Base-by-base conservation (phyloP, 768 basidiomycete genomes). In the Lactarius sp. region DNA sequence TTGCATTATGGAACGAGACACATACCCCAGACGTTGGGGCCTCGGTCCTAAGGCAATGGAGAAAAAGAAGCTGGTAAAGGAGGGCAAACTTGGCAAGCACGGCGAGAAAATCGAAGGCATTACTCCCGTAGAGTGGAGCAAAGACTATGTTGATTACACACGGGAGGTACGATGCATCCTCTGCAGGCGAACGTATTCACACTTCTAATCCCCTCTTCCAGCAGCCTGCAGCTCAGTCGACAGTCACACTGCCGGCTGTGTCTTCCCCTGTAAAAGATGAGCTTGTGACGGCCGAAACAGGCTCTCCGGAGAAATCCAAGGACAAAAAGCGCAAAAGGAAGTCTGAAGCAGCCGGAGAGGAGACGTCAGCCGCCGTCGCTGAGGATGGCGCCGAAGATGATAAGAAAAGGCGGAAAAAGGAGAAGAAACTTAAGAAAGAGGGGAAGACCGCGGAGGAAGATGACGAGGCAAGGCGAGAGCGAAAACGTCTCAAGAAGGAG, bases 1-100 rank as follows among this genome's bases (percentile, higher is more conserved):
- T 56, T 98, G 96, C 73, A 98, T 99, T 72, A 99, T 99, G 97
- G 97, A 98, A 74, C 88, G 96, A 42, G 97, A 99, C 75, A 91
- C 93, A 20, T 99, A 99, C 75, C 97, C 97, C 46, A 86, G 97
- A 61, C 86, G 95, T 66, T 98, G 97, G 97, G 97, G 97, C 55
- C 84, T 98, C 56, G 97, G 97, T n/a, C 97, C 97, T 22, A 85
- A 95, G 75, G 96, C 97, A 14, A 78, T 92, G 59, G 90, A 96
- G 75, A 98, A 98, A 83, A 99, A 98, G 81, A 97, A 96, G 76
- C 81, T 99, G 84, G 86, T 97, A 67, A 97, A 96, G 79, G 93
- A 93, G n/a, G 95, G 96, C 53, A 92, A 94, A 75, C 85, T 99
- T 56, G 90, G 94, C 71, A 98, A 93, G 77, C 90, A 94, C 73